Evolutionary conservation across 2,329 filamentous ascomycete genomes (phyloP), one percentile per base, ranked within the genome.

Genomic region (Penicillium frequentans): DNA sequence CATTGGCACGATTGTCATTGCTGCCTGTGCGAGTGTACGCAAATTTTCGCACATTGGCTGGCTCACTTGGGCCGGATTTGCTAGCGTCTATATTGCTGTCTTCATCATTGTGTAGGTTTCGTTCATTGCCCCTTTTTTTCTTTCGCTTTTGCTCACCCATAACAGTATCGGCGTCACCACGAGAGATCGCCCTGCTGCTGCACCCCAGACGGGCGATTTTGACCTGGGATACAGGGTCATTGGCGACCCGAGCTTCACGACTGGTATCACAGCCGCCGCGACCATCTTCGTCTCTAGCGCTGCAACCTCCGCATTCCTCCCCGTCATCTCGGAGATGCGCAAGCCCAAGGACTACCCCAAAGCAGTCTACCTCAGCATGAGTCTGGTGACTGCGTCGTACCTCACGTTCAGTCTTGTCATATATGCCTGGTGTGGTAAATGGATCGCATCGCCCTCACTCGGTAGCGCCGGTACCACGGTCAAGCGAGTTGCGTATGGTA

Each of bases 281-380:
- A 85, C 82, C 2, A 86, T 88, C 59, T 86, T 87, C 71, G 81
- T 83, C 55, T 84, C 83, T 2, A 81, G 79, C 7, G 82, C 84
- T 0, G 84, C 82, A 19, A 86, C 84, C 0, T 82, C 81, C 0
- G 83, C 84, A 1, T 88, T 87, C 65, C 72, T 88, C 1, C 84
- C 85, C 5, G 83, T 89, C 56, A 88, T 88, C 52, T 83, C 82
- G 0, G 86, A 89, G 73, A 89, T 89, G 85, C 77, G 75, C 43
- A 77, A 79, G 29, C 85, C 86, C 0, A 76, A 75, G 21, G 83
- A 87, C 62, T 88, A 83, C 69, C 79, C 79, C 58, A 87, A 86
- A 68, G 81, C 86, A 0, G 75, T 88, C 0, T 86, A 81, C 64
- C 70, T 81, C 14, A 85, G 82, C 70, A 86, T 86, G 84, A 75